Base-by-base conservation (phyloP, 805 yeast genomes). In the Metschnikowia cubensis region DNA sequence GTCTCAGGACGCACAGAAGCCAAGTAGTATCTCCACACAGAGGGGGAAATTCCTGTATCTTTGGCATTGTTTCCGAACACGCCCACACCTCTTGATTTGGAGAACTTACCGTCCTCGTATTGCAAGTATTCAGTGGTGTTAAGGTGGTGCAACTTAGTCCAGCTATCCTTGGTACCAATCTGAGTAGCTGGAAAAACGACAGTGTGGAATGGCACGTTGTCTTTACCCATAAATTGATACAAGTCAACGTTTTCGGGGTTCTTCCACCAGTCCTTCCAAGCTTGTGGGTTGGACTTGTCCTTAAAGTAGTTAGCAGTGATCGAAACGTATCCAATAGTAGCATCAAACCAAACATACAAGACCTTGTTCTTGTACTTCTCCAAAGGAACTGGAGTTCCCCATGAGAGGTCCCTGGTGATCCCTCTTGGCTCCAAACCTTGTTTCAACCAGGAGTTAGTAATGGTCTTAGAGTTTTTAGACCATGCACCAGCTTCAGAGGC, bases 221-320 rank as follows among this genome's bases (percentile, higher is more conserved):
- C 99, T 69, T 94, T 94, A 71, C 99, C 99, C 99, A 94, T 94
- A 69, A 94, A 94, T 75, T 94, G 99, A 68, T 88, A 89, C 58
- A 94, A 75, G 57, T 87, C 72, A 55, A 94, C 97, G 54, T 90
- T 68, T 48, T 90, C 89, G n/a, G 96, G 96, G 64, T 87, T 77
- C 61, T 81, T 82, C 99, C 99, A 94, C 99, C 99, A 92, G 59
- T 81, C 66, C 61, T 79, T 73, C 98, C 98, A 92, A 47, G 77
- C 79, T 5, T 64, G 65, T 4, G 53, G 55, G 41, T 73, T 73
- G 39, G 77, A 68, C 15, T 89, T 83, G 41, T 62, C 61, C 54
- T 71, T 66, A 60, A 73, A 72, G 72, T 92, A 95, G 68, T 86
- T 87, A 22, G 98, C 97, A 29, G 99, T 94, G 64, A 94, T 94